A percentile compares a stretch with the other conserved stretches of the same genome.
Evolutionary conservation across 148 eudicot species (phyloP).

Genomic region (Polygonum maritimum): DNA sequence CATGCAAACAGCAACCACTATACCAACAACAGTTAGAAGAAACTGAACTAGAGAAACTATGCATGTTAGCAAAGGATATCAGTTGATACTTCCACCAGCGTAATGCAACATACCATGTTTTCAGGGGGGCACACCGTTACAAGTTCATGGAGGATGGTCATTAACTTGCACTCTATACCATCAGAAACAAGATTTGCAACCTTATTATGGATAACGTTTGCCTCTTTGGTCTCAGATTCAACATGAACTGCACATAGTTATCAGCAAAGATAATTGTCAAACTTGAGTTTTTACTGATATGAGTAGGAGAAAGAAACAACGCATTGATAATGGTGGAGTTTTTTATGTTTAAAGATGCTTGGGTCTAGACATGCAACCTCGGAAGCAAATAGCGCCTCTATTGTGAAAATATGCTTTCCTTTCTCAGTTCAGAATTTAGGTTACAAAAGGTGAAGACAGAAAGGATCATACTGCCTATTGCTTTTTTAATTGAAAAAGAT

Average conservation of each 20-base stretch:
- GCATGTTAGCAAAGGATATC: neutral
- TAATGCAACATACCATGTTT: conserved; percentile 53
- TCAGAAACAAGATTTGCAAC: conserved; percentile 54
- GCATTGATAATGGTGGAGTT: neutral
- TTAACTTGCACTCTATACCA: conserved; percentile 65
- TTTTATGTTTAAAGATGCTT: neutral
- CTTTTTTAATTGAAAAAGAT: neutral
- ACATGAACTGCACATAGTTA: conserved; percentile 47
- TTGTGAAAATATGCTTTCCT: neutral
- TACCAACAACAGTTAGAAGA: neutral
- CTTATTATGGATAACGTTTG: conserved; percentile 33
- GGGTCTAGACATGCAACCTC: neutral
- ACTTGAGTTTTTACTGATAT: neutral
- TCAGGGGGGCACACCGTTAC: conserved; percentile 51
- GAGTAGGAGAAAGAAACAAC: neutral
- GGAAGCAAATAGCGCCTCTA: neutral
- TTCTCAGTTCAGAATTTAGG: neutral
- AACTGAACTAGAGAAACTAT: neutral
- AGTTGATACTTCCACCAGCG: neutral
- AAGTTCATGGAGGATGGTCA: conserved; percentile 44
- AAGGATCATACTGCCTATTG: neutral
- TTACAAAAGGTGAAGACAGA: neutral
- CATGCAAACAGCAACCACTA: neutral
- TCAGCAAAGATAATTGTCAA: neutral
- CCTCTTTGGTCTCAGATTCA: conserved; percentile 33